These are phyloP conservation scores for Clarireedia paspali DNA, from an alignment of 2,329 filamentous ascomycete species.

Conservation along the genomic window DNA sequence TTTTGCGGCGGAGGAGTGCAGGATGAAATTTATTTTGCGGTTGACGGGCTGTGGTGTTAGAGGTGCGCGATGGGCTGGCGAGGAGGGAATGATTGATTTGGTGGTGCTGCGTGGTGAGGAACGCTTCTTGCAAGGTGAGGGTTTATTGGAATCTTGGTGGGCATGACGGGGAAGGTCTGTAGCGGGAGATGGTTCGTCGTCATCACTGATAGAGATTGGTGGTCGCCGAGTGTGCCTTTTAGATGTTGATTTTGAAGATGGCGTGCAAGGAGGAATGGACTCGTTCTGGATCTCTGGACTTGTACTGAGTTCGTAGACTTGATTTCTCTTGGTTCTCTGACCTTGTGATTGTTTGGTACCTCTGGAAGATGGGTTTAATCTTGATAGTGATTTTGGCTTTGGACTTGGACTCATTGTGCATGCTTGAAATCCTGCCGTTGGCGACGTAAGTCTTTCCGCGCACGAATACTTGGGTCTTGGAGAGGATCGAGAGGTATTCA, in stretches of 20 bases:
- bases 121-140: background rate
- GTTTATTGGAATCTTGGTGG: no score
- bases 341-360: no score
- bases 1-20: background rate
- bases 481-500: background rate
- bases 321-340: no score
- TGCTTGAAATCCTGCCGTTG: background rate
- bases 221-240: background rate
- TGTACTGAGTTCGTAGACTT: no score
- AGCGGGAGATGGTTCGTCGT: background rate
- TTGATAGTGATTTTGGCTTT: background rate
- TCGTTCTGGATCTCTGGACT: no score
- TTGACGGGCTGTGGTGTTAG: slow-evolving; percentile 1
- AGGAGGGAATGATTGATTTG: background rate
- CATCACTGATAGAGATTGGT: background rate
- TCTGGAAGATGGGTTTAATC: no score
- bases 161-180: no score
- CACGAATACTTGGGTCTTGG: background rate
- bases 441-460: background rate
- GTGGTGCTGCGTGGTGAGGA: background rate
- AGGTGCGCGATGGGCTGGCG: background rate
- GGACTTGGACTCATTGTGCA: background rate
- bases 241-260: background rate
- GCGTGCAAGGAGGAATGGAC: background rate
- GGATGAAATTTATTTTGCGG: background rate